Conservation (phyloP, 257 asterid genomes). For the Gardenia jasminoides region DNA sequence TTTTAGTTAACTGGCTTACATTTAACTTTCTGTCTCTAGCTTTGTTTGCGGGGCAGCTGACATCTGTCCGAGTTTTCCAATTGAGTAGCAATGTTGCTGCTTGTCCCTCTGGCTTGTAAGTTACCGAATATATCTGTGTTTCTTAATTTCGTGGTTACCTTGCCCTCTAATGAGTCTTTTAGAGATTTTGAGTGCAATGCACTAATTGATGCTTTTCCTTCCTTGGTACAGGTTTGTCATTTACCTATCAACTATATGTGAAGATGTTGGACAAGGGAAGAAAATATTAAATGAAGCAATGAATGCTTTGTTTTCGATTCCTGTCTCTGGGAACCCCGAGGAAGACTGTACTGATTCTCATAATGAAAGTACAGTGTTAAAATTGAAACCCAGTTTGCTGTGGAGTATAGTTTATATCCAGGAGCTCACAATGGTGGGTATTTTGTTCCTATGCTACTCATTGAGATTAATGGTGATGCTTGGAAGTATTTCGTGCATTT, state of each 20-base stretch:
- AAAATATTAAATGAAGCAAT: constrained; percentile 59
- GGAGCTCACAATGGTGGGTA: constrained; percentile 55
- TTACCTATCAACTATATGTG: constrained; percentile 69
- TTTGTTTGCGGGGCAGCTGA: constrained; percentile 64
- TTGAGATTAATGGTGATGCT: not conserved
- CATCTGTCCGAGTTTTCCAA: constrained; percentile 69
- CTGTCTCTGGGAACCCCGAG: constrained; percentile 36
- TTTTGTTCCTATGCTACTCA: constrained; percentile 10
- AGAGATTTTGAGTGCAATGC: not conserved
- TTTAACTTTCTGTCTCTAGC: constrained; percentile 40
- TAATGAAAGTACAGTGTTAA: constrained; percentile 26
- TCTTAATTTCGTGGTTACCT: not conserved
- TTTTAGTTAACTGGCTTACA: constrained; percentile 8
- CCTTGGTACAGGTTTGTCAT: constrained; percentile 63
- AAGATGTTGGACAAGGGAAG: constrained; percentile 66
- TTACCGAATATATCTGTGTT: not conserved
- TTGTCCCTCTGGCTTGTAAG: constrained; percentile 86
- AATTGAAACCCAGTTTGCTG: constrained; percentile 64
- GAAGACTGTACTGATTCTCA: constrained; percentile 28
- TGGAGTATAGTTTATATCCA: constrained; percentile 76
- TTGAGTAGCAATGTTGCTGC: constrained; percentile 71
- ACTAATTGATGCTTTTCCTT: not conserved
- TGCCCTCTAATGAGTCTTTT: not conserved
- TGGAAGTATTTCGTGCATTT: not conserved
- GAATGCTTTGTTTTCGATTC: constrained; percentile 50